phyloP scores from a whole-genome alignment of 768 basidiomycete species.

The Mycena rosella region DNA sequence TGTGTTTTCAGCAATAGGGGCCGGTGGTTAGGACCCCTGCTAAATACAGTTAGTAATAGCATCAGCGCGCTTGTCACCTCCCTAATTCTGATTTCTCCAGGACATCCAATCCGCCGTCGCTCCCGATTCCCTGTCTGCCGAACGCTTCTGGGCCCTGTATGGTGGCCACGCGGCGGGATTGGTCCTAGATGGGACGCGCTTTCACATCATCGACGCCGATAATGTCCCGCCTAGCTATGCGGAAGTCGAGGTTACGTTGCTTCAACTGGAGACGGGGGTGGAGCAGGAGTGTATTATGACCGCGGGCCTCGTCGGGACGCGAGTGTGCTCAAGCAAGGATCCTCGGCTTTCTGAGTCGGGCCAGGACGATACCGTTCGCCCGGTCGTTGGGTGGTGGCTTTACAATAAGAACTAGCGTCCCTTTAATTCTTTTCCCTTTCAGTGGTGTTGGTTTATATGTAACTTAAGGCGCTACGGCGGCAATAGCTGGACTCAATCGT shows the following conservation, averaged over 20 bases:
- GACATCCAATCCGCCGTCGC: neutral
- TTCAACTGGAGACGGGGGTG: neutral
- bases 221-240: neutral
- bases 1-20: slow-evolving; percentile 1
- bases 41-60: neutral
- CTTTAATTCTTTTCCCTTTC: too few species aligned
- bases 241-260: neutral
- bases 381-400: slow-evolving; percentile 16
- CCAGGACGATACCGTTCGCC: slow-evolving; percentile 8
- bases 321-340: slow-evolving; percentile 1
- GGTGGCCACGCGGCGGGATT: neutral
- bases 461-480: too few species aligned
- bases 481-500: too few species aligned
- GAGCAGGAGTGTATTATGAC: neutral
- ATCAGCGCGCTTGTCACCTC: too few species aligned
- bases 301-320: slow-evolving; percentile 15
- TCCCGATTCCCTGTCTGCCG: neutral
- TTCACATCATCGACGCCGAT: slow-evolving; percentile 1
- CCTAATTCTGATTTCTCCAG: neutral
- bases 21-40: slow-evolving; percentile 4
- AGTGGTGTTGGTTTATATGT: too few species aligned
- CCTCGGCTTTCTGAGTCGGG: neutral
- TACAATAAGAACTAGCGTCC: slow-evolving; percentile 4
- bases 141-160: neutral
- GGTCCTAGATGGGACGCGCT: neutral